Conservation (phyloP, 192 early-diverging fungal genomes). For the Coemansia sp. region DNA sequence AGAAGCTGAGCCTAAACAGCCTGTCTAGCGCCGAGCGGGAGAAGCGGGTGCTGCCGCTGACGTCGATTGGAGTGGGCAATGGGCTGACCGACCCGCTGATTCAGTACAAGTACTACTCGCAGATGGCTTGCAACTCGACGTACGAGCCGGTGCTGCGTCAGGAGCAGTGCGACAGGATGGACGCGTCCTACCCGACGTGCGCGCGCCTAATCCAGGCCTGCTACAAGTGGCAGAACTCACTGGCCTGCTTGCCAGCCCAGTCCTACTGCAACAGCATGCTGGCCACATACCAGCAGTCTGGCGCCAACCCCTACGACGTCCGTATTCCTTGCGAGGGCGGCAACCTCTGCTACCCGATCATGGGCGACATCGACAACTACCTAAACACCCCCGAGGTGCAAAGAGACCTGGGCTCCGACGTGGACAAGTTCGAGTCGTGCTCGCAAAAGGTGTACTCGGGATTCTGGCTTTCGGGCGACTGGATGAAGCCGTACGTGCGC, state of each 20-base stretch:
- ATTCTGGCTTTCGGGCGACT: conserved; percentile 83
- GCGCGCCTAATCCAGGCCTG: conserved; percentile 71
- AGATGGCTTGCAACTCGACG: conserved; percentile 68
- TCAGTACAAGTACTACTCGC: conserved; percentile 87
- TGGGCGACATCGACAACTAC: conserved; percentile 74
- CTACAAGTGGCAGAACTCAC: conserved; percentile 75
- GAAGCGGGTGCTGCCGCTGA: conserved; percentile 65
- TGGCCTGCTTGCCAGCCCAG: conserved; percentile 78
- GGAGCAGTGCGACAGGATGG: conserved; percentile 74
- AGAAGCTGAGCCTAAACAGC: conserved; percentile 14
- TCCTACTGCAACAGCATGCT: conserved; percentile 88
- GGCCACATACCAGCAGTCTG: conserved; percentile 73
- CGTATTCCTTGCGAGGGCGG: conserved; percentile 79
- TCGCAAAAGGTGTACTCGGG: conserved; percentile 76
- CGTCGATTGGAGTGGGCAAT: conserved; percentile 84
- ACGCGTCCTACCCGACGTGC: conserved; percentile 70
- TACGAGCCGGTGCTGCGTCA: conserved; percentile 77
- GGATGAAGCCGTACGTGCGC: conserved; percentile 78
- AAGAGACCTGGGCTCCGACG: conserved; percentile 71
- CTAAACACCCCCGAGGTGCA: conserved; percentile 78
- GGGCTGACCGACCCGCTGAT: conserved; percentile 84
- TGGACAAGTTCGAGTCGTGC: conserved; percentile 72
- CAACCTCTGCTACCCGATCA: conserved; percentile 84
- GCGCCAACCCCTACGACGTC: conserved; percentile 92
- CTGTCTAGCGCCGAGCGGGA: conserved; percentile 37